Conservation (phyloP, 192 early-diverging fungal species). For the Allomyces arbusculus region DNA sequence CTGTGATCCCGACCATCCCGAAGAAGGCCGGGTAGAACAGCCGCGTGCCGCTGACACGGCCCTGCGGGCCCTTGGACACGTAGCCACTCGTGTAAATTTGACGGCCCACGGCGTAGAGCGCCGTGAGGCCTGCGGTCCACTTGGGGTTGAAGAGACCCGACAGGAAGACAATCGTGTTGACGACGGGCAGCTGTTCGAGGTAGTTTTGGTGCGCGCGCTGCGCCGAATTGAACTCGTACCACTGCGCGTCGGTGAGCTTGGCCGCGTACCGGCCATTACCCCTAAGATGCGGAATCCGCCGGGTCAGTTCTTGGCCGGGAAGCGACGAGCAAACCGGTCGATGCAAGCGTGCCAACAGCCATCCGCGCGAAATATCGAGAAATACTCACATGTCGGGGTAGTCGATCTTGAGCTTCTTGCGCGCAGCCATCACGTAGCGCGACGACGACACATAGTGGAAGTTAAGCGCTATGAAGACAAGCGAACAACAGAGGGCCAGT, state of each 20-base stretch:
- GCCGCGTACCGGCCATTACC: conserved; percentile 18
- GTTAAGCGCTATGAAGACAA: too few species aligned
- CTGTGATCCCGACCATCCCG: conserved; percentile 9
- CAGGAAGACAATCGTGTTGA: conserved; percentile 10
- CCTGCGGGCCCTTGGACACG: conserved; percentile 6
- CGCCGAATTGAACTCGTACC: conserved; percentile 22
- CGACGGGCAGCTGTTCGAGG: conserved; percentile 13
- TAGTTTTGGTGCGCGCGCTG: conserved; percentile 27
- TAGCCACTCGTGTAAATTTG: conserved; percentile 15
- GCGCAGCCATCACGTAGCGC: conserved; percentile 6
- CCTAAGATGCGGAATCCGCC: background rate
- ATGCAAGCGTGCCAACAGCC: too few species aligned
- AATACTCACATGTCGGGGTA: conserved; percentile 11
- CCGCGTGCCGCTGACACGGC: conserved; percentile 12
- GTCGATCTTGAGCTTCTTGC: conserved; percentile 20
- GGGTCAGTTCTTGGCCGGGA: too few species aligned
- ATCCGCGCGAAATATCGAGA: too few species aligned
- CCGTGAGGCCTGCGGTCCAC: conserved; percentile 11
- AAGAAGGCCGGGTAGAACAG: conserved; percentile 7
- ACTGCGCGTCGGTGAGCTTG: conserved; percentile 24
- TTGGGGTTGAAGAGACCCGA: conserved; percentile 22
- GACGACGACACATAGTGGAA: conserved; percentile 11
- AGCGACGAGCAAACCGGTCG: too few species aligned
- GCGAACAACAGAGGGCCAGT: too few species aligned
- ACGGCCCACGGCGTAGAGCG: conserved; percentile 12